These are phyloP conservation scores for Yamadazyma atmosphaerica DNA, from an alignment of 1,139 yeast species.

Conservation along the genomic window DNA sequence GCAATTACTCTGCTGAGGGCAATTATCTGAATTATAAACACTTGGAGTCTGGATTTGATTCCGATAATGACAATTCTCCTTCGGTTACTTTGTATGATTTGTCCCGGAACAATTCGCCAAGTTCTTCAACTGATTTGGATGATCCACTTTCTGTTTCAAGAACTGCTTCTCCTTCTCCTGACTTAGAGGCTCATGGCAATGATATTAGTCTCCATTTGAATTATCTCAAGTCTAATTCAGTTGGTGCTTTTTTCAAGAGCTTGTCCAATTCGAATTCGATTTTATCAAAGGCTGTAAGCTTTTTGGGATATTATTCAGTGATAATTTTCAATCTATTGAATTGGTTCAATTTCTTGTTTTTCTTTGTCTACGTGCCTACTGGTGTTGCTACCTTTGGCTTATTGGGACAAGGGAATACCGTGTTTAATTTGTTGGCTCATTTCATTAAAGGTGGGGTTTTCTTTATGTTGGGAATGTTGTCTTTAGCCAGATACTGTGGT, in stretches of 20 bases:
- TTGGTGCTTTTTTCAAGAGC: conserved; percentile 3
- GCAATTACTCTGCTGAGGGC: conserved; percentile 3
- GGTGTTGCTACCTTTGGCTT: conserved; percentile 76
- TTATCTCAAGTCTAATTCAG: conserved; percentile 5
- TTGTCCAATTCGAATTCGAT: conserved; percentile 5
- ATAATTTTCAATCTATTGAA: conserved; percentile 53
- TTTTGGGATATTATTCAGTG: conserved; percentile 9
- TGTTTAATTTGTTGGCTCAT: conserved; percentile 88
- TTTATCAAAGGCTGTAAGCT: conserved; percentile 8
- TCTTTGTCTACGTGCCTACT: conserved; percentile 60
- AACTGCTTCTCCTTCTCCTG: conserved; percentile 2
- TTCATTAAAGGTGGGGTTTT: conserved; percentile 96
- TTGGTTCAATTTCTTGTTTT: conserved; percentile 65
- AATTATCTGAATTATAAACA: conserved; percentile 23
- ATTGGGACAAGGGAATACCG: conserved; percentile 63
- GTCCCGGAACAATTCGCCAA: conserved; percentile 16
- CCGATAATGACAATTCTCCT: conserved; percentile 29
- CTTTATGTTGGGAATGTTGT: conserved; percentile 67
- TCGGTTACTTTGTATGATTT: conserved; percentile 41
- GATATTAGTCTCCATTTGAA: conserved; percentile 14
- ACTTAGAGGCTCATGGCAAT: conserved; percentile 8
- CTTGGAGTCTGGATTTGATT: conserved; percentile 35
- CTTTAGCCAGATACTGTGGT: conserved; percentile 86
- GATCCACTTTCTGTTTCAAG: conserved; percentile 1
- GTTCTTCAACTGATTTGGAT: conserved; percentile 15